Conservation (phyloP, 768 basidiomycete genomes). For the Leccinum boreale region DNA sequence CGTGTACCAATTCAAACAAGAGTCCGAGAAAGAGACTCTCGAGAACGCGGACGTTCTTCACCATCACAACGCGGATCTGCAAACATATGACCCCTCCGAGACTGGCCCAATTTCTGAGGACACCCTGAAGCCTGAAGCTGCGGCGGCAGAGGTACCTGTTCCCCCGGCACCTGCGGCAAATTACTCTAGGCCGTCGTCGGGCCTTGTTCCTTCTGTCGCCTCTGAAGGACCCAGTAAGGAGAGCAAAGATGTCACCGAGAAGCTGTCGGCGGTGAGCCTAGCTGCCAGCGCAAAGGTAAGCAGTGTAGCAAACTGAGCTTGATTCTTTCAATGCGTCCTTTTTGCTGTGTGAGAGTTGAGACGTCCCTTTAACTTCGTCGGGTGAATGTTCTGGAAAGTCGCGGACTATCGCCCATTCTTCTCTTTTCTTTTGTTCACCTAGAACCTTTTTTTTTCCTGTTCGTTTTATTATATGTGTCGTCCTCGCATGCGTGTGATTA, state of each 20-base stretch:
- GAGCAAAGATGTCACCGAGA: conserved; percentile 26
- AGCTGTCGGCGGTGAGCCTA: conserved; percentile 24
- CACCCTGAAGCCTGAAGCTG: not conserved
- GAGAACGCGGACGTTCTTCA: conserved; percentile 47
- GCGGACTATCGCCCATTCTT: not conserved
- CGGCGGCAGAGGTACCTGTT: not conserved
- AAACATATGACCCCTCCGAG: not conserved
- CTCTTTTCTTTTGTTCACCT: not conserved
- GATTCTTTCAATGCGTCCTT: conserved; percentile 4
- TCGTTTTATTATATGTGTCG: conserved; percentile 3
- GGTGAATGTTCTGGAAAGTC: conserved; percentile 2
- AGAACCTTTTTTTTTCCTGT: not conserved
- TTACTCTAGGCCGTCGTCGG: not conserved
- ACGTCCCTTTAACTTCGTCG: not conserved
- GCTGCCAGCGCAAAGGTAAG: conserved; percentile 33
- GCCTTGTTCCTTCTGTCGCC: not conserved
- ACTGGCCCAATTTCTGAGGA: not conserved
- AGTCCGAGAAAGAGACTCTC: conserved; percentile 57
- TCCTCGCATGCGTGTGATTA: conserved; percentile 14
- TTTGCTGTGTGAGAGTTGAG: not conserved
- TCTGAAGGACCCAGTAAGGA: conserved; percentile 15
- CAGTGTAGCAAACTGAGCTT: conserved; percentile 10
- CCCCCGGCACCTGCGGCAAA: conserved; percentile 3
- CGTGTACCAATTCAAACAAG: conserved; percentile 70
- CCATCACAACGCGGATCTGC: conserved; percentile 38